A percentile compares a stretch with the other conserved stretches of the same genome.
These are phyloP conservation scores for Mortierella sp. DNA, from an alignment of 371 early-diverging fungal species.

Conservation along the genomic window DNA sequence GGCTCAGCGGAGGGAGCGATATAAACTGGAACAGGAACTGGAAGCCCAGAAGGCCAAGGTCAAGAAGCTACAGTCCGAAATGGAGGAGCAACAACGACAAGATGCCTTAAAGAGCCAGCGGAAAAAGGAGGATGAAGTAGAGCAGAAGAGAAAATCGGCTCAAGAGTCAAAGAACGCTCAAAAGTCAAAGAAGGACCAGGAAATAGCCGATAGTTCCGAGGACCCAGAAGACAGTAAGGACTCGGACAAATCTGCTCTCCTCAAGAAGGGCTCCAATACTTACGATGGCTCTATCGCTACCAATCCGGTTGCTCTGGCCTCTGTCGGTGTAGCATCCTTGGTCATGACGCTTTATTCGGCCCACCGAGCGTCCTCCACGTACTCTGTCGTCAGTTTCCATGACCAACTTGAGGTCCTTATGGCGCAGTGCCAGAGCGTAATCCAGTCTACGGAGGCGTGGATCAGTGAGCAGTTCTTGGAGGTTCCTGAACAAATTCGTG, in stretches of 20 bases:
- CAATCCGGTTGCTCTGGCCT: constrained; percentile 50
- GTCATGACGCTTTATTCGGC: constrained; percentile 65
- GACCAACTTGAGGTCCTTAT: constrained; percentile 61
- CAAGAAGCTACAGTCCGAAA: constrained; percentile 28
- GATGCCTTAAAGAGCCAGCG: constrained; percentile 21
- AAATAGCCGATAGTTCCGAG: no score
- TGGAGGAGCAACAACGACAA: constrained; percentile 20
- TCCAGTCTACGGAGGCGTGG: constrained; percentile 64
- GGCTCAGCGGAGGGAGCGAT: constrained; percentile 26
- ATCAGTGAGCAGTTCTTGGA: constrained; percentile 62
- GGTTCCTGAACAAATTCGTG: constrained; percentile 57
- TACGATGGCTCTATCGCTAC: not conserved
- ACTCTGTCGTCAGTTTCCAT: constrained; percentile 62
- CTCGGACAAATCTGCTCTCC: constrained; percentile 9
- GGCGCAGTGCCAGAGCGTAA: constrained; percentile 57
- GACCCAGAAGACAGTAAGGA: constrained; percentile 10
- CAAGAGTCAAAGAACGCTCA: constrained; percentile 5
- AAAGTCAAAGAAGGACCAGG: constrained; percentile 3
- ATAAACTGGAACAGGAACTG: constrained; percentile 48
- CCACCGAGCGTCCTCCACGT: constrained; percentile 60
- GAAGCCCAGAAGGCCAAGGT: constrained; percentile 44
- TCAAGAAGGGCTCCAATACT: constrained; percentile 25
- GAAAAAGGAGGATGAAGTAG: constrained; percentile 17
- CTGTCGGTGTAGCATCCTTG: constrained; percentile 60
- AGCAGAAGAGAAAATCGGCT: constrained; percentile 3